Percentiles rank a stretch among this genome's conserved stretches.
Evolutionary conservation across 2,329 filamentous ascomycete species (phyloP).

Genomic region (Ophidiomyces ophidiicola): DNA sequence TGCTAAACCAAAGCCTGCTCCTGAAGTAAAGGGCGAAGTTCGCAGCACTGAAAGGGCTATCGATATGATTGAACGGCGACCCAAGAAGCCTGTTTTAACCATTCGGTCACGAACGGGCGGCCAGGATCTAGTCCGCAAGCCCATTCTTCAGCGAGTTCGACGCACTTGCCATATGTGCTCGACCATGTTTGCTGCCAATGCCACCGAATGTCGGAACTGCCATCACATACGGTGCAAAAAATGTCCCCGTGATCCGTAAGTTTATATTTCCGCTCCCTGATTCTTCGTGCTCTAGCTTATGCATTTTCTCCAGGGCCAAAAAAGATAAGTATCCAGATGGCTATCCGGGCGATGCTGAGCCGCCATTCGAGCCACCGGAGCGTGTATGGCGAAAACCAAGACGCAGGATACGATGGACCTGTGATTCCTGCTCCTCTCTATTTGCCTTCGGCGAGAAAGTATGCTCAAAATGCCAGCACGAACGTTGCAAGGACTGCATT

Average conservation of each 20-base stretch:
- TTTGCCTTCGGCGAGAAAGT: slow-evolving; percentile 24
- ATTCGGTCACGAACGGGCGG: slow-evolving; percentile 54
- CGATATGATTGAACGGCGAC: slow-evolving; percentile 13
- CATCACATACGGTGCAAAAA: slow-evolving; percentile 63
- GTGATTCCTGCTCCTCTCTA: slow-evolving; percentile 28
- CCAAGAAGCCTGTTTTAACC: slow-evolving; percentile 35
- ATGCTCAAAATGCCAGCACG: slow-evolving; percentile 32
- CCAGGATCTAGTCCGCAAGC: slow-evolving; percentile 60
- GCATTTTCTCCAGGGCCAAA: slow-evolving; percentile 25
- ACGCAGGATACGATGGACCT: slow-evolving; percentile 31
- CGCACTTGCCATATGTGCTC: slow-evolving; percentile 66
- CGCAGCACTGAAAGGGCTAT: slow-evolving; percentile 18
- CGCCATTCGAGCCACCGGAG: slow-evolving; percentile 24
- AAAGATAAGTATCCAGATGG: slow-evolving; percentile 34
- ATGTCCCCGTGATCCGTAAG: slow-evolving; percentile 69
- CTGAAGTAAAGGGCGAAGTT: slow-evolving; percentile 32
- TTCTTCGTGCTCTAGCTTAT: slow-evolving; percentile 5
- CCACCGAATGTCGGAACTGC: slow-evolving; percentile 56
- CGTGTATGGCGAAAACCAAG: slow-evolving; percentile 30
- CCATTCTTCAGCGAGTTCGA: slow-evolving; percentile 59
- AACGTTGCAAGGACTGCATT: slow-evolving; percentile 31
- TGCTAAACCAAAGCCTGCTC: slow-evolving; percentile 50
- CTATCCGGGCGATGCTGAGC: slow-evolving; percentile 35
- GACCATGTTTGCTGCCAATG: slow-evolving; percentile 46
- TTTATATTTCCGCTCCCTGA: slow-evolving; percentile 19